Evolutionary conservation across 2,329 filamentous ascomycete genomes (phyloP).

Genomic region (Penicillium sp.): DNA sequence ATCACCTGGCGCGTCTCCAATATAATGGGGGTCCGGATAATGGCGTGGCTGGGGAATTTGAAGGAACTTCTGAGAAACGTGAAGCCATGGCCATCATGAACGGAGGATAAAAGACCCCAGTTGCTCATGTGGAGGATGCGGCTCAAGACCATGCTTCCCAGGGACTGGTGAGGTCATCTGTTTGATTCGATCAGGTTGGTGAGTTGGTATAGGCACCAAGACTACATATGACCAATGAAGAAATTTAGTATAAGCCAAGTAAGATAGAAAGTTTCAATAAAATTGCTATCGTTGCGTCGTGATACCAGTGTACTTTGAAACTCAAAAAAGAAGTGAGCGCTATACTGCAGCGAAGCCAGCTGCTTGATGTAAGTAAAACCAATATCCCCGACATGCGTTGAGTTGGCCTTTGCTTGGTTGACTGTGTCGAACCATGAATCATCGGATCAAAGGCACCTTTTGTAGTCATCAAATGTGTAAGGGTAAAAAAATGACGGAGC

Average conservation of each 20-base stretch:
- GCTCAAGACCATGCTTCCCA: background rate
- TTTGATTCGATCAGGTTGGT: background rate
- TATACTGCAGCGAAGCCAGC: conserved; percentile 11
- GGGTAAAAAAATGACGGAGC: background rate
- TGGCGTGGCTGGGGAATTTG: conserved; percentile 39
- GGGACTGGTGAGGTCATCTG: conserved; percentile 16
- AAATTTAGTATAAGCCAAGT: background rate
- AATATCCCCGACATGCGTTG: background rate
- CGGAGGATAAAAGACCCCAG: background rate
- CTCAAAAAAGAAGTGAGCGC: conserved; percentile 2
- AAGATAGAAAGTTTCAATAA: background rate
- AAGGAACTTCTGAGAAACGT: conserved; percentile 28
- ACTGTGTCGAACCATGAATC: background rate
- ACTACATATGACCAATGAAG: background rate
- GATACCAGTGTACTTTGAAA: background rate
- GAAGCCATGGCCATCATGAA: conserved; percentile 19
- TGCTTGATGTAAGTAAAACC: conserved; percentile 6
- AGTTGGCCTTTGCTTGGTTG: background rate
- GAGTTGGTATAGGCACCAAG: background rate
- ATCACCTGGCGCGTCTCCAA: too few relatives aligned
- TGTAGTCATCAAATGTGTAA: background rate
- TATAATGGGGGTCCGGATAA: conserved; percentile 31
- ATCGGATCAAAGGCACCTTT: background rate
- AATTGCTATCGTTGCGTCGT: conserved; percentile 8
- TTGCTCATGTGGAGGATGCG: conserved; percentile 9